Conservation (phyloP, 352 stramenopile genomes). For the Plasmopara halstedii region DNA sequence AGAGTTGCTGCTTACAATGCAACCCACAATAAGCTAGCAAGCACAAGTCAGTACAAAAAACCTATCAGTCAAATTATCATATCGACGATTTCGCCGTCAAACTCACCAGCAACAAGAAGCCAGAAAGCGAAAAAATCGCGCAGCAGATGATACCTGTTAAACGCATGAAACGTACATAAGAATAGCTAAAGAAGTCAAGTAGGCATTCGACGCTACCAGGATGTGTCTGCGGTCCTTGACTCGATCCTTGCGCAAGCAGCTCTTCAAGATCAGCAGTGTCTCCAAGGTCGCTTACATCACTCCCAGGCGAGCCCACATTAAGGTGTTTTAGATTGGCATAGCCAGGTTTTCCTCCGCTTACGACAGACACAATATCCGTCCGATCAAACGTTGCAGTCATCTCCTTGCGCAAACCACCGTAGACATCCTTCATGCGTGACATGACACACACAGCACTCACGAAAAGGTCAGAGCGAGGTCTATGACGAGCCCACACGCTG, state of each 20-base stretch:
- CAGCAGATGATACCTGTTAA: conserved; percentile 60
- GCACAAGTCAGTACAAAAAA: conserved; percentile 5
- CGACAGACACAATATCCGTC: conserved; percentile 54
- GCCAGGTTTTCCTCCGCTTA: conserved; percentile 59
- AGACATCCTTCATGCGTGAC: conserved; percentile 69
- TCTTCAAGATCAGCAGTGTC: conserved; percentile 76
- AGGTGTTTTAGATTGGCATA: conserved; percentile 82
- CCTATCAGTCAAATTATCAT: background rate
- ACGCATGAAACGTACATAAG: background rate
- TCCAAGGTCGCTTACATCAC: conserved; percentile 70
- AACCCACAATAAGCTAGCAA: conserved; percentile 72
- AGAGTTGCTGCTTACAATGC: conserved; percentile 80
- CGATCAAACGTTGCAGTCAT: conserved; percentile 71
- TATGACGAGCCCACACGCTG: conserved; percentile 6
- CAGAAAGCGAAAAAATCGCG: conserved; percentile 65
- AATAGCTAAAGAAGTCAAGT: too few relatives aligned
- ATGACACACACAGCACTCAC: conserved; percentile 21
- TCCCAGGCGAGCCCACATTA: conserved; percentile 66
- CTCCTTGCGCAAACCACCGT: conserved; percentile 70
- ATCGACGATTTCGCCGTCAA: background rate
- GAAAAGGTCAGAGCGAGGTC: conserved; percentile 11
- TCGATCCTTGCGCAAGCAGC: conserved; percentile 64
- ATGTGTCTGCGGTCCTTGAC: conserved; percentile 62
- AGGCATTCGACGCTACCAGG: too few relatives aligned
- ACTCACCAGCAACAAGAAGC: conserved; percentile 64